Conservation (phyloP, 106 monocot genomes). For the Dactylorhiza incarnata region DNA sequence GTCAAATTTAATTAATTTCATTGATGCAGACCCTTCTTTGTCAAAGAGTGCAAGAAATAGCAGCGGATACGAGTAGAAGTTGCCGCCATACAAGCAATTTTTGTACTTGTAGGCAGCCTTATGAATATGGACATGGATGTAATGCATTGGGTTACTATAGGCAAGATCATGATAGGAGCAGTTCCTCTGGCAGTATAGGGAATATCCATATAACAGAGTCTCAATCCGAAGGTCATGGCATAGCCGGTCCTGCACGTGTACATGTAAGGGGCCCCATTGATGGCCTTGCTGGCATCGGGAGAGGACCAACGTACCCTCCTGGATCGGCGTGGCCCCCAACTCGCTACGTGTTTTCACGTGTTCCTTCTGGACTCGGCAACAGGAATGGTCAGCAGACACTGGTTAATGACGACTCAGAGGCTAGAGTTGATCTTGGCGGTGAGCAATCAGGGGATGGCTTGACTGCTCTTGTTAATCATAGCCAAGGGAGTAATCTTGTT, state of each 20-base stretch:
- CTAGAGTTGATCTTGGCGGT: slow-evolving; percentile 59
- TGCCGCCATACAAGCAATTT: slow-evolving; percentile 69
- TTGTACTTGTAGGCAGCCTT: slow-evolving; percentile 81
- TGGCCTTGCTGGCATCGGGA: slow-evolving; percentile 93
- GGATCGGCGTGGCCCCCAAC: slow-evolving; percentile 84
- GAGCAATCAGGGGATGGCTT: slow-evolving; percentile 87
- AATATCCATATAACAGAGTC: slow-evolving; percentile 64
- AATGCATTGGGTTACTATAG: slow-evolving; percentile 37
- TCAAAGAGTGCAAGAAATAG: slow-evolving; percentile 81
- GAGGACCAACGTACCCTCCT: slow-evolving; percentile 64
- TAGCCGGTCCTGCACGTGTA: slow-evolving; percentile 61
- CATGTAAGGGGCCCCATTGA: slow-evolving; percentile 81
- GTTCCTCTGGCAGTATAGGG: slow-evolving; percentile 33
- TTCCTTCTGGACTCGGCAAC: slow-evolving; percentile 70
- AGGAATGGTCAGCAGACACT: slow-evolving; percentile 72
- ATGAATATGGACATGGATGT: slow-evolving; percentile 56
- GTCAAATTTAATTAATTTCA: not conserved
- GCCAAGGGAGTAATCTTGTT: slow-evolving; percentile 48
- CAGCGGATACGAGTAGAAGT: slow-evolving; percentile 76
- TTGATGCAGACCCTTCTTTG: slow-evolving; percentile 84
- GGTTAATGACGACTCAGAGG: slow-evolving; percentile 81
- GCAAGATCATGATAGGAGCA: slow-evolving; percentile 61
- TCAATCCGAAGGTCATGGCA: slow-evolving; percentile 66
- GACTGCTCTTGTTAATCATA: slow-evolving; percentile 80
- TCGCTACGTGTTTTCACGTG: slow-evolving; percentile 89